Percentiles rank a stretch among this genome's conserved stretches.
phyloP scores from a whole-genome alignment of 768 basidiomycete genomes.

The Russula sp. region DNA sequence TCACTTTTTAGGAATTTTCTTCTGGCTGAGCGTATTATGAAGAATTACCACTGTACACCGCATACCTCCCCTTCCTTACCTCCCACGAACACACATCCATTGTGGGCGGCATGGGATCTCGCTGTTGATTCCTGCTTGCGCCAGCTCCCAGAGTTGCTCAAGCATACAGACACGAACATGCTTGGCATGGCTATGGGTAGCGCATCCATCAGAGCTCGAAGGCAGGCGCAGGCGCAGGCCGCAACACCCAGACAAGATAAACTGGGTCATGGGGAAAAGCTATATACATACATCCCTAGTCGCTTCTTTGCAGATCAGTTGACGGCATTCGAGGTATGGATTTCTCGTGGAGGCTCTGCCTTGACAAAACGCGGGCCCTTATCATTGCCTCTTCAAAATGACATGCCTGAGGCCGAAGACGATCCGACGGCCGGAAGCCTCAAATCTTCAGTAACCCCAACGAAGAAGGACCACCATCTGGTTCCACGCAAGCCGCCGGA shows the following conservation, averaged over 20 bases:
- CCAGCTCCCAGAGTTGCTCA: conserved; percentile 82
- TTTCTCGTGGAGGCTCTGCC: conserved; percentile 85
- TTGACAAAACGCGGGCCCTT: conserved; percentile 69
- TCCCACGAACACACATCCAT: conserved; percentile 90
- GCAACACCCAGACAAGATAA: conserved; percentile 9
- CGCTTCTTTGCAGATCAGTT: conserved; percentile 94
- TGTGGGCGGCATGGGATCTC: conserved; percentile 98
- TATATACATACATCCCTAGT: conserved; percentile 74
- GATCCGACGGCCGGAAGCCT: conserved; percentile 23
- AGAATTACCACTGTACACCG: conserved; percentile 94
- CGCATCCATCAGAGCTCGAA: conserved; percentile 23
- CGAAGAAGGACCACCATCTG: conserved; percentile 37
- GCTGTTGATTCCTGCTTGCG: conserved; percentile 91
- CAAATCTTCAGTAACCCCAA: neutral
- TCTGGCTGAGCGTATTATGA: conserved; percentile 96
- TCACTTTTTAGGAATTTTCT: conserved; percentile 97
- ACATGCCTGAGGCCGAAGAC: conserved; percentile 26
- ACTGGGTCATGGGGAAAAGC: conserved; percentile 33
- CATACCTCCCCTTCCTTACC: conserved; percentile 89
- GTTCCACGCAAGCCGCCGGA: conserved; percentile 91
- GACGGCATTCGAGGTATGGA: conserved; percentile 98
- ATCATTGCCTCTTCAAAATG: conserved; percentile 50
- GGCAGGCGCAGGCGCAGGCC: conserved; percentile 22
- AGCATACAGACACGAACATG: conserved; percentile 25
- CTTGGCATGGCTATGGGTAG: conserved; percentile 22